phyloP scores from a whole-genome alignment of 768 basidiomycete species.

The Lactarius vividus region DNA sequence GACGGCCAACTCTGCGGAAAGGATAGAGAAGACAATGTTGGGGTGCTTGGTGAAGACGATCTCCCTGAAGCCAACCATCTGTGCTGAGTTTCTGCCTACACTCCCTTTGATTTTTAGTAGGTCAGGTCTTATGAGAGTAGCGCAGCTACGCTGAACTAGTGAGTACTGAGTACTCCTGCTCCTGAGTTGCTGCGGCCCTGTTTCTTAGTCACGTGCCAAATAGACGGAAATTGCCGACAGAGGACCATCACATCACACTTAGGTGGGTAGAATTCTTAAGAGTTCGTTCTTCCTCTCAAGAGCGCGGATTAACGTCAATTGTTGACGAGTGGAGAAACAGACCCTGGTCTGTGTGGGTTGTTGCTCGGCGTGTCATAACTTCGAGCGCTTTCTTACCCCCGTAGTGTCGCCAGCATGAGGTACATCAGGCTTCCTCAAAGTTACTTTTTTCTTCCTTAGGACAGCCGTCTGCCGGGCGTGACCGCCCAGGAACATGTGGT shows the following conservation, averaged over 20 bases:
- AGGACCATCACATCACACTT: not conserved
- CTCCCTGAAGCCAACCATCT: conserved; percentile 4
- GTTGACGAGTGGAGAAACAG: not conserved
- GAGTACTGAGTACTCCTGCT: too few relatives aligned
- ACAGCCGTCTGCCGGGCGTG: not conserved
- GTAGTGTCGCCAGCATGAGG: not conserved
- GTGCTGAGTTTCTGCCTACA: not conserved
- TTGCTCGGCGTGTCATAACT: not conserved
- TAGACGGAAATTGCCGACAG: not conserved
- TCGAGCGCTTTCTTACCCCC: not conserved
- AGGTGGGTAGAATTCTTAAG: not conserved
- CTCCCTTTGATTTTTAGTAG: not conserved
- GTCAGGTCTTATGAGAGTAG: not conserved
- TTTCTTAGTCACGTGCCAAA: not conserved
- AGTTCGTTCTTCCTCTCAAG: not conserved
- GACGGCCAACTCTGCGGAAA: conserved; percentile 10
- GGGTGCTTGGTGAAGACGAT: conserved; percentile 25
- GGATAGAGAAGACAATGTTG: conserved; percentile 16
- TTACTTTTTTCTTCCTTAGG: not conserved
- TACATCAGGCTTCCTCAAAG: not conserved
- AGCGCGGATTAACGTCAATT: not conserved
- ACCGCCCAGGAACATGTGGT: not conserved
- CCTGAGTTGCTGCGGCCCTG: not conserved
- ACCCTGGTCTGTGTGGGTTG: not conserved
- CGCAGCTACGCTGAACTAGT: conserved; percentile 10